A percentile compares a stretch with the other conserved stretches of the same genome.
Evolutionary conservation across 2,329 filamentous ascomycete genomes (phyloP).

Genomic region (Bipolaris cookei): DNA sequence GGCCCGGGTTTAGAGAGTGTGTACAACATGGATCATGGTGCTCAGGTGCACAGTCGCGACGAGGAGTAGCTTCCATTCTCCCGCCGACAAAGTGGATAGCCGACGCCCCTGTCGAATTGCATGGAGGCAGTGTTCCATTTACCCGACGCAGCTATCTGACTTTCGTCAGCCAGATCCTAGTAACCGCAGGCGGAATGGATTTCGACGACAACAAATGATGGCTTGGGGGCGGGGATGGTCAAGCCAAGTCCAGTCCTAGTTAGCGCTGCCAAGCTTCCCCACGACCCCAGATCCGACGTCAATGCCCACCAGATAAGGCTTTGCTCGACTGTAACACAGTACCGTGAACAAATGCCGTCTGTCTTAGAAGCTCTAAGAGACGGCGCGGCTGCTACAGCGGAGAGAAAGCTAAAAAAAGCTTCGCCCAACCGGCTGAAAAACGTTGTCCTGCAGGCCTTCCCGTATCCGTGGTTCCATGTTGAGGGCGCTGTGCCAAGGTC

Average conservation of each 20-base stretch:
- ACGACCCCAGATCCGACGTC: constrained; percentile 14
- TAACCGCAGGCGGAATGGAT: constrained; percentile 19
- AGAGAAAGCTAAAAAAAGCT: constrained; percentile 33
- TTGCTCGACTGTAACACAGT: background rate
- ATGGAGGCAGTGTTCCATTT: constrained; percentile 36
- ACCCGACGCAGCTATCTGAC: constrained; percentile 33
- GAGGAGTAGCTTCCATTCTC: constrained; percentile 24
- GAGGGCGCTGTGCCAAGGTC: constrained; percentile 43
- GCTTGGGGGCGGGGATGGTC: constrained; percentile 10
- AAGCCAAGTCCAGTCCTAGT: constrained; percentile 7
- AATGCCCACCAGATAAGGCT: background rate
- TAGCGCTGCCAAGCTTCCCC: constrained; percentile 21
- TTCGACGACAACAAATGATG: constrained; percentile 1
- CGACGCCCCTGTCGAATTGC: constrained; percentile 34
- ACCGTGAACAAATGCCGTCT: background rate
- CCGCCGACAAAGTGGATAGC: constrained; percentile 14
- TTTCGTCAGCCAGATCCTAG: constrained; percentile 27
- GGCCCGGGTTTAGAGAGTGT: constrained; percentile 10
- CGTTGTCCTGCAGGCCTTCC: constrained; percentile 25
- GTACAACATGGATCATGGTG: background rate
- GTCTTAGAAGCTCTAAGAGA: background rate
- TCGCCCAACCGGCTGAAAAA: constrained; percentile 27
- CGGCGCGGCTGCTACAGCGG: background rate
- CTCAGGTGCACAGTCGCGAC: background rate
- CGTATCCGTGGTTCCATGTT: constrained; percentile 29